Conservation (phyloP, 371 early-diverging fungal genomes). For the Mortierella sp. region DNA sequence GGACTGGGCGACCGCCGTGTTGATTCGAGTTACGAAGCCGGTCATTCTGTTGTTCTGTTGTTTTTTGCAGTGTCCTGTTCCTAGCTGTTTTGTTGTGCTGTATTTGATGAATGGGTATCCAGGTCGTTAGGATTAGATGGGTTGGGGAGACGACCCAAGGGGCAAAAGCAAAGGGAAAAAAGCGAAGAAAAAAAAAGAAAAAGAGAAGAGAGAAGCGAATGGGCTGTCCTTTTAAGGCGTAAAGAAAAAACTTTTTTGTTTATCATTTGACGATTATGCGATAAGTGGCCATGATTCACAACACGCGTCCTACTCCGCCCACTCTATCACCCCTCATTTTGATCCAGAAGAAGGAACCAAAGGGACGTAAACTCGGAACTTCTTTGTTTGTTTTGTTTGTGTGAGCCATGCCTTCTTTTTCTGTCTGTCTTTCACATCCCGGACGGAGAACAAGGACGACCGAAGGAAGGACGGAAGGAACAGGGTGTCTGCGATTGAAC, state of each 20-base stretch:
- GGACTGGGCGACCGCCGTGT: conserved; percentile 68
- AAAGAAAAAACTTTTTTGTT: conserved; percentile 12
- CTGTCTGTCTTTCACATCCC: background rate
- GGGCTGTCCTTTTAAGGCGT: background rate
- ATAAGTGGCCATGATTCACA: conserved; percentile 18
- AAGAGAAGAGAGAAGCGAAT: background rate
- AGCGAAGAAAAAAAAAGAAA: conserved; percentile 1
- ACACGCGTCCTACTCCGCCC: conserved; percentile 1
- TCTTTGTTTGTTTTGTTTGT: background rate
- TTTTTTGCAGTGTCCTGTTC: background rate
- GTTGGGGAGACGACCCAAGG: background rate
- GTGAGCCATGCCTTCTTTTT: background rate
- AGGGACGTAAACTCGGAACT: background rate
- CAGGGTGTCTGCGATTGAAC: conserved; percentile 3
- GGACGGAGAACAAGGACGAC: background rate
- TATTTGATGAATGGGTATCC: background rate
- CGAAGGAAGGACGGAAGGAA: background rate
- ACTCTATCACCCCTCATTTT: background rate
- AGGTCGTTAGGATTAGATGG: background rate
- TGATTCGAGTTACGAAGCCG: conserved; percentile 57
- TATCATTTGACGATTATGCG: background rate
- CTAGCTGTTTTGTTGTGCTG: background rate
- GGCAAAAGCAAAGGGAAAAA: background rate
- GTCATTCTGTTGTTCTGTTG: conserved; percentile 23
- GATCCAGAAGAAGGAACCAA: background rate